Evolutionary conservation across 495 filamentous ascomycete genomes (phyloP).

Genomic region (Trichocladium uniseriatum): DNA sequence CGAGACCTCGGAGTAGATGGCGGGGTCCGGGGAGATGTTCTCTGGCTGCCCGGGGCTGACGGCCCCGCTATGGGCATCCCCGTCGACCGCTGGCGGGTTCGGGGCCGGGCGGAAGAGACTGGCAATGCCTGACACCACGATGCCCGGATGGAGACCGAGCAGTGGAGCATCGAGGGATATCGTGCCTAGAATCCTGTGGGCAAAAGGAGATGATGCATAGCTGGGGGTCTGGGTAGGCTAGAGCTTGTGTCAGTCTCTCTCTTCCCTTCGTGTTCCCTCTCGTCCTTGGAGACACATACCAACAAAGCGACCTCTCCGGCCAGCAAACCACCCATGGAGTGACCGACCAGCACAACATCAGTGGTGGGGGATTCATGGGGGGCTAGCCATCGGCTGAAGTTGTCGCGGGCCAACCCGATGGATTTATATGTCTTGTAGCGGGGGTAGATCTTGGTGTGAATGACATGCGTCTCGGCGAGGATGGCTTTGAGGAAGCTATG

Average conservation of each 20-base stretch:
- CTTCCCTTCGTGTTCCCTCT: not conserved
- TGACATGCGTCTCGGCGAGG: constrained; percentile 60
- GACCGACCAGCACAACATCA: constrained; percentile 77
- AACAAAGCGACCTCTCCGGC: constrained; percentile 69
- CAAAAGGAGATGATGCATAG: constrained; percentile 31
- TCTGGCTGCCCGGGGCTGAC: not conserved
- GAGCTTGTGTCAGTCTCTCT: constrained; percentile 1
- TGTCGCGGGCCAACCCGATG: constrained; percentile 62
- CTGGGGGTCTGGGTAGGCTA: constrained; percentile 12
- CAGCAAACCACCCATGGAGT: constrained; percentile 84
- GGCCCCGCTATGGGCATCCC: not conserved
- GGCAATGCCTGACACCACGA: constrained; percentile 67
- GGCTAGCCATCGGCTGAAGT: constrained; percentile 74
- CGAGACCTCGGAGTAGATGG: constrained; percentile 28
- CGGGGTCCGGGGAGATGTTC: constrained; percentile 25
- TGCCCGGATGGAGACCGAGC: constrained; percentile 80
- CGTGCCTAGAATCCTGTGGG: constrained; percentile 73
- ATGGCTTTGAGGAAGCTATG: constrained; percentile 65
- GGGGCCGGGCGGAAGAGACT: constrained; percentile 62
- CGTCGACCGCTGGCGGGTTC: constrained; percentile 22
- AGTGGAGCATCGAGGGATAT: constrained; percentile 84
- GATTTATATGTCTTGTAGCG: constrained; percentile 75
- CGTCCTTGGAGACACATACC: constrained; percentile 18
- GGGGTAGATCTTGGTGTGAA: constrained; percentile 89
- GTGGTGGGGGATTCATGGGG: constrained; percentile 66